A percentile compares a stretch with the other conserved stretches of the same genome.
Evolutionary conservation across 768 basidiomycete genomes (phyloP).

Genomic region (Tricholoma matsutake): DNA sequence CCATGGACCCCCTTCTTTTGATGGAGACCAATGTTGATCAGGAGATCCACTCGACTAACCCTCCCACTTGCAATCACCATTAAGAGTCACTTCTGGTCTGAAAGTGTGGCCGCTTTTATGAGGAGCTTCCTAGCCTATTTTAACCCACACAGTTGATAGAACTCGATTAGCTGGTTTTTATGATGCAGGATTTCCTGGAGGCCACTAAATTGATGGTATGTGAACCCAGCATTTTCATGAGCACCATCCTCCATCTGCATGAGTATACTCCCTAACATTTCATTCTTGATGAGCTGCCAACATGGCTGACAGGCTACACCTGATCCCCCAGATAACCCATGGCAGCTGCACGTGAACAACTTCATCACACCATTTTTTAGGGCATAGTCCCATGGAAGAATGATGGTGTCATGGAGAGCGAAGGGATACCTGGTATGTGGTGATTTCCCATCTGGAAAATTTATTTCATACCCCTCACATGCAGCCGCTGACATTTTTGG

Average conservation of each 20-base stretch:
- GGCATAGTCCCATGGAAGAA: constrained; percentile 22
- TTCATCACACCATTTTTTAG: background rate
- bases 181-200: too few species aligned
- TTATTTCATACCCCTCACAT: constrained; percentile 17
- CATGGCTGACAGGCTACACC: background rate
- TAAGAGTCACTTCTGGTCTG: too few species aligned
- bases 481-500: background rate
- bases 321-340: background rate
- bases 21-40: too few species aligned
- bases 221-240: constrained; percentile 12
- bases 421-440: constrained; percentile 24
- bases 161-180: constrained; percentile 8
- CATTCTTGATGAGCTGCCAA: background rate
- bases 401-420: constrained; percentile 17
- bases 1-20: too few species aligned
- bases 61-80: too few species aligned
- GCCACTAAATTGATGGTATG: constrained; percentile 3
- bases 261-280: background rate
- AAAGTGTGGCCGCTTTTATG: too few species aligned
- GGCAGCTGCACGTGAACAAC: background rate
- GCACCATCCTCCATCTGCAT: constrained; percentile 5
- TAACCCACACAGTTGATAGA: constrained; percentile 11
- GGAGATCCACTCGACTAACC: too few species aligned
- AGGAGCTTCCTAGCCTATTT: constrained; percentile 17
- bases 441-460: constrained; percentile 18